These are phyloP conservation scores for Candida sanyaensis DNA, from an alignment of 1,139 yeast genomes.

Conservation along the genomic window DNA sequence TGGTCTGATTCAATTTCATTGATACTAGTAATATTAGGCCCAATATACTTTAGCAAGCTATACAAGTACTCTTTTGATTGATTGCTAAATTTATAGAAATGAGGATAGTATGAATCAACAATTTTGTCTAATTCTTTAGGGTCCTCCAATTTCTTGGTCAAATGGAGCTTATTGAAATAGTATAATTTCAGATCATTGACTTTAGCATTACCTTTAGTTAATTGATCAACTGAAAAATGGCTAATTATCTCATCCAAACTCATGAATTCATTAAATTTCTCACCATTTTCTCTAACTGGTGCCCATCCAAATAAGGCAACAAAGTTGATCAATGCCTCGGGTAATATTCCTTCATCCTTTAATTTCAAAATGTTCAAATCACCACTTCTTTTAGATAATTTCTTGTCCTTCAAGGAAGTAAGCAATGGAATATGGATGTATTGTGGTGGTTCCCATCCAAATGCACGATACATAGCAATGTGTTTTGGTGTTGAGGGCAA, in stretches of 20 bases:
- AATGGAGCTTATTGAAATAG: conserved; percentile 73
- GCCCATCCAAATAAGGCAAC: conserved; percentile 96
- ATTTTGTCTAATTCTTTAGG: conserved; percentile 31
- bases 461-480: conserved; percentile 79
- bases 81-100: conserved; percentile 18
- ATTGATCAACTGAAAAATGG: conserved; percentile 57
- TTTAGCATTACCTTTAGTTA: conserved; percentile 93
- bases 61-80: conserved; percentile 21
- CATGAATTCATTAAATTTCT: conserved; percentile 61
- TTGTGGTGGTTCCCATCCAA: conserved; percentile 82
- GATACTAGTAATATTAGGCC: conserved; percentile 46
- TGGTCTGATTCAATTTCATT: conserved; percentile 50
- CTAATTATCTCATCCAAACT: conserved; percentile 52
- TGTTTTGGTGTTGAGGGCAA: conserved; percentile 94
- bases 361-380: conserved; percentile 70
- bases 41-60: conserved; percentile 29
- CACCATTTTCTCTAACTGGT: conserved; percentile 62
- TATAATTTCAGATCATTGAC: conserved; percentile 76
- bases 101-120: conserved; percentile 29
- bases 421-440: conserved; percentile 89
- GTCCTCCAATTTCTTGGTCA: conserved; percentile 35
- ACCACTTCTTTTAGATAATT: conserved; percentile 83
- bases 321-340: conserved; percentile 86
- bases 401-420: conserved; percentile 74
- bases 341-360: conserved; percentile 65